Evolutionary conservation across 2,329 filamentous ascomycete species (phyloP).

Genomic region (Aspergillus pseudonomiae): DNA sequence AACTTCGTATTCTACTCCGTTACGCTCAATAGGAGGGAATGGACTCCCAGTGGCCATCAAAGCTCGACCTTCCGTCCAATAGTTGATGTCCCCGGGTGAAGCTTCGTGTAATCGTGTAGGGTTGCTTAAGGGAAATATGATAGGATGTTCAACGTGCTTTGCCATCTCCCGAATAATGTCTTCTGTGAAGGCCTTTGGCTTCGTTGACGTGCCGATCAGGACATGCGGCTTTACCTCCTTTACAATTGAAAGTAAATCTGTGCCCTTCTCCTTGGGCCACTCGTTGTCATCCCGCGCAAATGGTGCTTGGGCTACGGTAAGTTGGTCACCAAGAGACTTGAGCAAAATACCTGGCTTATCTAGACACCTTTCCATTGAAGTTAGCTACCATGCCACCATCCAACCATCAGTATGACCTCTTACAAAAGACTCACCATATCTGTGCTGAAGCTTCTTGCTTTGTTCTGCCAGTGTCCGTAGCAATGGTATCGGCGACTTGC

Average conservation of each 20-base stretch:
- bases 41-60: conserved; percentile 83
- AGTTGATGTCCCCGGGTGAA: conserved; percentile 71
- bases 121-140: conserved; percentile 81
- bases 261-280: conserved; percentile 61
- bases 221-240: conserved; percentile 75
- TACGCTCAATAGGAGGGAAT: conserved; percentile 71
- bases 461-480: conserved; percentile 64
- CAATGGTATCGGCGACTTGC: conserved; percentile 79
- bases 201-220: conserved; percentile 81
- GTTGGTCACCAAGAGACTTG: conserved; percentile 60
- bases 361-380: conserved; percentile 61
- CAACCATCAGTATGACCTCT: background rate
- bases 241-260: conserved; percentile 68
- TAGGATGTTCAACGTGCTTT: conserved; percentile 70
- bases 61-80: conserved; percentile 77
- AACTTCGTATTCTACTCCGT: conserved; percentile 58
- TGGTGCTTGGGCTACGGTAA: conserved; percentile 67
- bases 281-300: conserved; percentile 68
- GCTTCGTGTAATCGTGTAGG: conserved; percentile 84
- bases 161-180: conserved; percentile 76
- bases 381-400: background rate
- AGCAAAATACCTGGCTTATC: conserved; percentile 80
- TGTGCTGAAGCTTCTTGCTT: conserved; percentile 77
- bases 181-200: conserved; percentile 74
- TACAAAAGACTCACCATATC: conserved; percentile 64